Conservation (phyloP, 306 rosid genomes). For the Inga oerstediana region DNA sequence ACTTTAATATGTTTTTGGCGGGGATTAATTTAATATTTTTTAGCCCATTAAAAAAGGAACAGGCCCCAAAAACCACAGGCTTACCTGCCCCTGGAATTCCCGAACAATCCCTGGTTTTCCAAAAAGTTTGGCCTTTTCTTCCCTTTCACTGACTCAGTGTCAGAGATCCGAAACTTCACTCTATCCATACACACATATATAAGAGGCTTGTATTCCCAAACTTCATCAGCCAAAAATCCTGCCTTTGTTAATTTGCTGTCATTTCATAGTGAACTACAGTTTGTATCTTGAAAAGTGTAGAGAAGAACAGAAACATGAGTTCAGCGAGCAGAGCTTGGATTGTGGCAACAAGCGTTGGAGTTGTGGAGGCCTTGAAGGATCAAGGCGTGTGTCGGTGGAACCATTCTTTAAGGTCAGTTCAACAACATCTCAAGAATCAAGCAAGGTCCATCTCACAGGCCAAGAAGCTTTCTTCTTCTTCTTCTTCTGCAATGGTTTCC, state of each 20-base stretch:
- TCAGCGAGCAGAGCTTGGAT: slow-evolving; percentile 34
- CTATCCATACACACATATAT: not conserved
- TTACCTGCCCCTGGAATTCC: not conserved
- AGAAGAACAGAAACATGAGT: slow-evolving; percentile 17
- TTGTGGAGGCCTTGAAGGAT: slow-evolving; percentile 46
- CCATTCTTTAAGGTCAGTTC: slow-evolving; percentile 34
- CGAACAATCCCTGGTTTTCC: slow-evolving; percentile 12
- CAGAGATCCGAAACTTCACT: not conserved
- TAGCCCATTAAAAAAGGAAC: not conserved
- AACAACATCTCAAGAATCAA: slow-evolving; percentile 45
- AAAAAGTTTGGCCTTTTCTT: not conserved
- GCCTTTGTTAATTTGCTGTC: not conserved
- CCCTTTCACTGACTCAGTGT: not conserved
- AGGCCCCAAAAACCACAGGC: not conserved
- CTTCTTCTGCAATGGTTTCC: slow-evolving; percentile 32
- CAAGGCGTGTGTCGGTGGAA: slow-evolving; percentile 63
- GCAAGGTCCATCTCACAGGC: slow-evolving; percentile 38
- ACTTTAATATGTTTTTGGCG: no score
- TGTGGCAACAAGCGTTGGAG: slow-evolving; percentile 43
- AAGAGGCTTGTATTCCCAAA: not conserved
- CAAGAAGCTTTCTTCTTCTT: slow-evolving; percentile 43
- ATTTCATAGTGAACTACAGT: not conserved
- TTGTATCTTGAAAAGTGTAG: not conserved
- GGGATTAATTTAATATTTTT: not conserved
- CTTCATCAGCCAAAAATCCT: not conserved